Conservation (phyloP, 345 rosid genomes). For the Streptanthus diversifolius region DNA sequence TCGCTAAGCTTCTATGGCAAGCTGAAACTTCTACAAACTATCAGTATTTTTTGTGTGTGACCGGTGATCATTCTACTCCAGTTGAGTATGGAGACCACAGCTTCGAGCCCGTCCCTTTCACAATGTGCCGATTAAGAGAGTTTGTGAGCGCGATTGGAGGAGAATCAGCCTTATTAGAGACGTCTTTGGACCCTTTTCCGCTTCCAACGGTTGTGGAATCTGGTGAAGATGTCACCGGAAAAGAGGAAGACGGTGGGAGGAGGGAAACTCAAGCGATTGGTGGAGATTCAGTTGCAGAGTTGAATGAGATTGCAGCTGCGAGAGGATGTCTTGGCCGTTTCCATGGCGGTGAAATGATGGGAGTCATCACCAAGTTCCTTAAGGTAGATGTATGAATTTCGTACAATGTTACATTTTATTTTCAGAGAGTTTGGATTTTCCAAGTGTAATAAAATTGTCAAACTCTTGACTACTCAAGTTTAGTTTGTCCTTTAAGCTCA, state of each 20-base stretch:
- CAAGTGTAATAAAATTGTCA: slow-evolving; percentile 17
- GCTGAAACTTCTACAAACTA: slow-evolving; percentile 59
- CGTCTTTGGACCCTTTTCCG: slow-evolving; percentile 76
- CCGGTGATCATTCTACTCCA: slow-evolving; percentile 95
- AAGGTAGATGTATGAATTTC: slow-evolving; percentile 16
- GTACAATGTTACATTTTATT: not conserved
- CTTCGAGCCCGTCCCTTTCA: slow-evolving; percentile 87
- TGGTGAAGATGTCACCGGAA: slow-evolving; percentile 30
- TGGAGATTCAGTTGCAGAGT: slow-evolving; percentile 77
- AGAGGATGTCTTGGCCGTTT: slow-evolving; percentile 93
- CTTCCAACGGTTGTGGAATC: slow-evolving; percentile 56
- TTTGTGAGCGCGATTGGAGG: slow-evolving; percentile 74
- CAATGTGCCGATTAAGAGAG: slow-evolving; percentile 66
- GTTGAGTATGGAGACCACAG: slow-evolving; percentile 98
- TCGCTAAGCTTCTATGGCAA: slow-evolving; percentile 82
- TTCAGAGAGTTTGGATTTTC: not conserved
- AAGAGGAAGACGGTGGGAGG: not conserved
- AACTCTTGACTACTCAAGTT: not conserved
- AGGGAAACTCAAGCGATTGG: slow-evolving; percentile 30
- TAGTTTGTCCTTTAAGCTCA: not conserved
- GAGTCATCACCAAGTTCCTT: slow-evolving; percentile 31
- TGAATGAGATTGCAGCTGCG: slow-evolving; percentile 75
- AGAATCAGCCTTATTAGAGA: slow-evolving; percentile 48
- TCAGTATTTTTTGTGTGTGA: slow-evolving; percentile 68
- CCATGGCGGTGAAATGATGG: slow-evolving; percentile 61